phyloP scores from a whole-genome alignment of 139 green algal species.

The Tetraselmis chui region DNA sequence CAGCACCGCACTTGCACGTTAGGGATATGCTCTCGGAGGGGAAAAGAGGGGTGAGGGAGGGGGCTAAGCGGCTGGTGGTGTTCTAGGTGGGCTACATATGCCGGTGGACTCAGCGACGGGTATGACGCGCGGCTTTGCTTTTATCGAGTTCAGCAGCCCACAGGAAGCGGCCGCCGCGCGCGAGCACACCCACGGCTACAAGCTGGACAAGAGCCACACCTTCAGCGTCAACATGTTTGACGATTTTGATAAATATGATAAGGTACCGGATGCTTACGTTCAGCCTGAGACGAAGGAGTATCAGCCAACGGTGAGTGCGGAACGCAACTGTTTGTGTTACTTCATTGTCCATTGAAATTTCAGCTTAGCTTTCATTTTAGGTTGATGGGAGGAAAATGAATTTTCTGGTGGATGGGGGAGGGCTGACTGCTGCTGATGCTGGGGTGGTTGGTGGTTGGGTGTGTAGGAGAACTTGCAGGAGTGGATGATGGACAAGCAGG shows the following conservation, averaged over 20 bases:
- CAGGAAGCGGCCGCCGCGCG: constrained; percentile 44
- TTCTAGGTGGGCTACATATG: constrained; percentile 77
- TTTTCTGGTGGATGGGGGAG: no score
- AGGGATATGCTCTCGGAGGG: no score
- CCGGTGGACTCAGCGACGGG: constrained; percentile 64
- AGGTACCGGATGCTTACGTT: constrained; percentile 51
- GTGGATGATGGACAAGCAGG: constrained; percentile 86
- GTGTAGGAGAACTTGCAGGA: constrained; percentile 71
- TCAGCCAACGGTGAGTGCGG: constrained; percentile 4
- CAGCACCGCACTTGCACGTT: neutral
- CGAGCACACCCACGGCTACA: constrained; percentile 68
- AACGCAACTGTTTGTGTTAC: neutral
- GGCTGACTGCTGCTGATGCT: no score
- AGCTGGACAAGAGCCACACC: constrained; percentile 95
- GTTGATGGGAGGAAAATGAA: no score
- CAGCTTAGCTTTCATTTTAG: no score
- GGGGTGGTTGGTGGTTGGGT: no score
- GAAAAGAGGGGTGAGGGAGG: no score
- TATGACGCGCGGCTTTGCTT: constrained; percentile 85
- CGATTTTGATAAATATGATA: constrained; percentile 77
- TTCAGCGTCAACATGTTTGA: constrained; percentile 89
- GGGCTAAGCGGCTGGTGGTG: no score
- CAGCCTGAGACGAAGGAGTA: constrained; percentile 44
- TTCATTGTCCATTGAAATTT: constrained; percentile 9
- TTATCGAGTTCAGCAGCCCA: constrained; percentile 84